A percentile compares a stretch with the other conserved stretches of the same genome.
These are phyloP conservation scores for Fraxinus excelsior DNA, from an alignment of 257 asterid genomes.

Conservation along the genomic window DNA sequence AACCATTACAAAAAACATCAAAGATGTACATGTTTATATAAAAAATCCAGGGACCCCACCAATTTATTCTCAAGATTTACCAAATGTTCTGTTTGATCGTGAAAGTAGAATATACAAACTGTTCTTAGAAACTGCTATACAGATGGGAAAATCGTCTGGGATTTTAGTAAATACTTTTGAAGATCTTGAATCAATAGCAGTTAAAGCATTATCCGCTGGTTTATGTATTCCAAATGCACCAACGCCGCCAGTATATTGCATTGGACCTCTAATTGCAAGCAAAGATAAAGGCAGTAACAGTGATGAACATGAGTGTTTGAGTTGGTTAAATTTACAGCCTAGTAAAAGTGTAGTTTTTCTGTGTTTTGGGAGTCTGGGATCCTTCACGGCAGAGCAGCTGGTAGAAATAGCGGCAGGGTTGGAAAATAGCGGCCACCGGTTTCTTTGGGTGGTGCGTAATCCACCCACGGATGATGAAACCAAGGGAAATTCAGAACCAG, in stretches of 20 bases:
- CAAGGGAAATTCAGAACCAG: constrained; percentile 29
- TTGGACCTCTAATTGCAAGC: constrained; percentile 43
- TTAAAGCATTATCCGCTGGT: constrained; percentile 36
- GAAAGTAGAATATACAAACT: constrained; percentile 25
- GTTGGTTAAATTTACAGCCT: constrained; percentile 63
- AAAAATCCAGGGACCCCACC: constrained; percentile 32
- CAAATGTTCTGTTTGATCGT: constrained; percentile 17
- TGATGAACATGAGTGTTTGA: constrained; percentile 43
- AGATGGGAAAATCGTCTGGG: constrained; percentile 31
- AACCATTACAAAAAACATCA: constrained; percentile 14
- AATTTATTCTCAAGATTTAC: constrained; percentile 30
- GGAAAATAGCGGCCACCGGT: constrained; percentile 55
- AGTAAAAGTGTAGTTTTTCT: constrained; percentile 48
- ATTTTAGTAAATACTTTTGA: constrained; percentile 30
- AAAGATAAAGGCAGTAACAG: background rate
- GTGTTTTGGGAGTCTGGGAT: constrained; percentile 61
- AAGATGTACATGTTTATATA: constrained; percentile 2
- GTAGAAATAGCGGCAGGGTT: constrained; percentile 54
- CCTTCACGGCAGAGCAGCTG: constrained; percentile 42
- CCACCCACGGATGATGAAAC: constrained; percentile 33
- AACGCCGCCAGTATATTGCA: constrained; percentile 50
- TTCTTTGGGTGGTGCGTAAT: constrained; percentile 55
- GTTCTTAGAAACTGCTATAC: constrained; percentile 21
- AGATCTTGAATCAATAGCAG: constrained; percentile 14
- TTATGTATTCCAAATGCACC: constrained; percentile 37